Conservation (phyloP, 208 protist genomes). For the Leishmania martiniquensis region DNA sequence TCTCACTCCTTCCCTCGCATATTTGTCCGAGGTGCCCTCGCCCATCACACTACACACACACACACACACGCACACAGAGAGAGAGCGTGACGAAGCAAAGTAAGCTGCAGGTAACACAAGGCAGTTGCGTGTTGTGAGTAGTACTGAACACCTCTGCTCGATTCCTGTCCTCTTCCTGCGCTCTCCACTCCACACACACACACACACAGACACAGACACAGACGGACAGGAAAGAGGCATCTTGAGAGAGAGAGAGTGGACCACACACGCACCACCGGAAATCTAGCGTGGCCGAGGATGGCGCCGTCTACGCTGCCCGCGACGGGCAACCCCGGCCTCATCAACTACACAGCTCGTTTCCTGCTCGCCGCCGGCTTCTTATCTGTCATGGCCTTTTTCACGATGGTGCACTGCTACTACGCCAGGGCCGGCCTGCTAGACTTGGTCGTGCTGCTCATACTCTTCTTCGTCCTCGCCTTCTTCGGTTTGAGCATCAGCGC, state of each 20-base stretch:
- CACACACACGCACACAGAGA: slow-evolving; percentile 4
- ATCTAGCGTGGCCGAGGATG: slow-evolving; percentile 2
- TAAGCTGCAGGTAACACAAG: neutral
- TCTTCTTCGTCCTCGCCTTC: slow-evolving; percentile 25
- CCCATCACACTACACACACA: no score
- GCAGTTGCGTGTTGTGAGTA: neutral
- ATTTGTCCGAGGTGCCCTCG: neutral
- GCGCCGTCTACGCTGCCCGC: neutral
- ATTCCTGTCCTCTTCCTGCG: neutral
- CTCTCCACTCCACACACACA: slow-evolving; percentile 5
- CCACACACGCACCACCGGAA: neutral
- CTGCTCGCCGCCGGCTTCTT: slow-evolving; percentile 1
- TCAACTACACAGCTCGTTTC: slow-evolving; percentile 17
- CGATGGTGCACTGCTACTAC: slow-evolving; percentile 31
- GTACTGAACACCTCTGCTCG: no score
- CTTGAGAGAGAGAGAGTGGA: no score
- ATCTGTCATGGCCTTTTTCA: slow-evolving; percentile 12
- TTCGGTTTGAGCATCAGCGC: slow-evolving; percentile 23
- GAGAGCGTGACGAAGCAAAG: neutral
- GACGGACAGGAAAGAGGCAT: neutral
- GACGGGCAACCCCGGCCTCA: slow-evolving; percentile 25
- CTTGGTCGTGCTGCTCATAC: slow-evolving; percentile 12
- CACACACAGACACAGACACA: slow-evolving; percentile 17
- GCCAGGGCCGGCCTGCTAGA: slow-evolving; percentile 24
- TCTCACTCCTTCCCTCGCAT: neutral